phyloP scores from a whole-genome alignment of 192 early-diverging fungal species.

The Coemansia sp. region DNA sequence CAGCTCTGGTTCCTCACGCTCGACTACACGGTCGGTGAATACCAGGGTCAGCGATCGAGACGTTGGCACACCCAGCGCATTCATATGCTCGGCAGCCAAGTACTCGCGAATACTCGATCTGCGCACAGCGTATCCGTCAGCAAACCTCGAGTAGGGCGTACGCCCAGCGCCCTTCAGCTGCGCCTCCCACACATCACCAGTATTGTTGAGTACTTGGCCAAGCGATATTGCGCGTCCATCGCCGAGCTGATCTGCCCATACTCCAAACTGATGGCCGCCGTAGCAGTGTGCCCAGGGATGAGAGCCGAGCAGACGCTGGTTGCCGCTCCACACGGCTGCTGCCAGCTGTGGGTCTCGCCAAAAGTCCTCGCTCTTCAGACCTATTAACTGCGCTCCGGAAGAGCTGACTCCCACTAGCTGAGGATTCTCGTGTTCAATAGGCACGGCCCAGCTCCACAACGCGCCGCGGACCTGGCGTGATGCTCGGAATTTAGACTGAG shows the following conservation, averaged over 20 bases:
- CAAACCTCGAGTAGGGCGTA: constrained; percentile 87
- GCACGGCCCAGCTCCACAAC: constrained; percentile 44
- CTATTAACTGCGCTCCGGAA: constrained; percentile 22
- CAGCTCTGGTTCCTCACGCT: constrained; percentile 70
- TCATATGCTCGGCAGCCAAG: constrained; percentile 62
- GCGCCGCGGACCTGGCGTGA: constrained; percentile 33
- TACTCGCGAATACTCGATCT: constrained; percentile 87
- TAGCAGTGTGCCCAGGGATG: constrained; percentile 71
- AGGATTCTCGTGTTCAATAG: constrained; percentile 14
- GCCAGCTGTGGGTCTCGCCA: constrained; percentile 23
- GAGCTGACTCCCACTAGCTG: constrained; percentile 32
- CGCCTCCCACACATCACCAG: constrained; percentile 64
- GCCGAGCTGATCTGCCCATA: constrained; percentile 77
- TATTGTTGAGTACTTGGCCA: constrained; percentile 55
- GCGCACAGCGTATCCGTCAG: constrained; percentile 87
- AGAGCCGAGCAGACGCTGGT: constrained; percentile 47
- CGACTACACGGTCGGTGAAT: constrained; percentile 62
- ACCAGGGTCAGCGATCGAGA: constrained; percentile 77
- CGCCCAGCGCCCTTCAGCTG: constrained; percentile 87
- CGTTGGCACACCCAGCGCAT: constrained; percentile 73
- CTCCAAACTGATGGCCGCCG: constrained; percentile 73
- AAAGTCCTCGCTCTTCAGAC: constrained; percentile 12
- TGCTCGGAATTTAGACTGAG: constrained; percentile 14
- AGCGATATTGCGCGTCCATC: constrained; percentile 86
- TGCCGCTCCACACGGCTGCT: constrained; percentile 51